These are phyloP conservation scores for Cryptosporidium tyzzeri DNA, from an alignment of 169 alveolate species.

Conservation along the genomic window DNA sequence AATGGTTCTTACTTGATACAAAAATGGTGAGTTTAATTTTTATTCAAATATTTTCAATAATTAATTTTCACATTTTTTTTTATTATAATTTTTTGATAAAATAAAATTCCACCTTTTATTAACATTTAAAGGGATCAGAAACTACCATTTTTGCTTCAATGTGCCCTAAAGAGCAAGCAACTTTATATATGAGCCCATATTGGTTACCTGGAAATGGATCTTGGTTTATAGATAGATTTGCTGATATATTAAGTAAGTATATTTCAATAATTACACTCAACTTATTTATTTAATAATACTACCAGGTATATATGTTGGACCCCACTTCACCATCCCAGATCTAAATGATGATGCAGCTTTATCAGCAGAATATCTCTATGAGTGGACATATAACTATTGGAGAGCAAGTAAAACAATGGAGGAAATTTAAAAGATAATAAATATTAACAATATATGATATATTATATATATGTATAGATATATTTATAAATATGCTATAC, in stretches of 20 bases:
- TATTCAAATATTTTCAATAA: neutral
- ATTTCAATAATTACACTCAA: neutral
- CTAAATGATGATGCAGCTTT: conserved; percentile 58
- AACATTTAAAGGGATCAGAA: conserved; percentile 29
- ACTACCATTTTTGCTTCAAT: conserved; percentile 66
- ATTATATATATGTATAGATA: neutral
- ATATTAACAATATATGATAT: neutral
- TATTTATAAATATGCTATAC: neutral
- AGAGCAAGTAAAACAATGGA: neutral
- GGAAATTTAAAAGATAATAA: neutral
- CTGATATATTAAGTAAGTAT: conserved; percentile 61
- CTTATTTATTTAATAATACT: neutral
- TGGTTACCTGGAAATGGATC: conserved; percentile 75
- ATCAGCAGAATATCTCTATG: conserved; percentile 66
- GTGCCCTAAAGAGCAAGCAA: conserved; percentile 65
- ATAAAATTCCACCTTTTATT: neutral
- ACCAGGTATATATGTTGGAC: conserved; percentile 55
- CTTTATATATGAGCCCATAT: conserved; percentile 64
- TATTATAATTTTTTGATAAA: too few species aligned
- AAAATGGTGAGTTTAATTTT: conserved; percentile 6
- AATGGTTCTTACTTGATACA: conserved; percentile 33
- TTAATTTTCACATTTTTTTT: neutral
- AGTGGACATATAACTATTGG: conserved; percentile 45
- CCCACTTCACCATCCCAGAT: conserved; percentile 53
- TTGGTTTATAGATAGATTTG: conserved; percentile 42